phyloP scores from a whole-genome alignment of 345 rosid genomes.

The Camelina sativa region DNA sequence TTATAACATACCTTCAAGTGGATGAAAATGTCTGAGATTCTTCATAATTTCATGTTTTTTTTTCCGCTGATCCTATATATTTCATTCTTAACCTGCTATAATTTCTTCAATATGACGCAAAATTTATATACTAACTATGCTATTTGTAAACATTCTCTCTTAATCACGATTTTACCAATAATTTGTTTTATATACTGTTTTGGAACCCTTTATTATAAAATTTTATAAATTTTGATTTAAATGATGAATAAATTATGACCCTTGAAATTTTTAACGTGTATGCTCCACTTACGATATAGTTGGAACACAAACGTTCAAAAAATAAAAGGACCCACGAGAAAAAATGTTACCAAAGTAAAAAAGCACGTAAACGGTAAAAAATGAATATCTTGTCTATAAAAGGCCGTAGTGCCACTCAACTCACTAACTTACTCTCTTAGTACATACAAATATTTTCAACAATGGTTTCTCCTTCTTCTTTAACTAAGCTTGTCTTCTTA shows the following conservation, averaged over 20 bases:
- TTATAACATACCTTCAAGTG: background rate
- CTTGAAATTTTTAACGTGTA: background rate
- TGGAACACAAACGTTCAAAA: background rate
- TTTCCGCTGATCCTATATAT: background rate
- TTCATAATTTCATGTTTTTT: background rate
- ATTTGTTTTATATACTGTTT: background rate
- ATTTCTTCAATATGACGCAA: background rate
- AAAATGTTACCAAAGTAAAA: background rate
- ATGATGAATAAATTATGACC: background rate
- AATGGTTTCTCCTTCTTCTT: background rate
- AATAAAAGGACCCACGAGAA: background rate
- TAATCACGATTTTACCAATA: background rate
- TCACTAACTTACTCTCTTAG: background rate
- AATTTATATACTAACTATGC: background rate
- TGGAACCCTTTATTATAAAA: background rate
- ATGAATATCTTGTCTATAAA: background rate
- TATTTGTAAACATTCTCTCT: background rate
- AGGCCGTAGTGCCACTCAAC: background rate
- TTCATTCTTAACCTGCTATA: background rate
- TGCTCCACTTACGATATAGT: background rate
- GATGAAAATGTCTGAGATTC: background rate
- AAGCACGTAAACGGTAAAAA: background rate
- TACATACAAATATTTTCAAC: background rate
- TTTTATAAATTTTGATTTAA: background rate
- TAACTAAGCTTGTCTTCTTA: slow-evolving; percentile 6